Evolutionary conservation across 1,284 basidiomycete genomes (phyloP), one percentile per base, ranked within the genome.

Genomic region (Coniferiporia sulphurascens): DNA sequence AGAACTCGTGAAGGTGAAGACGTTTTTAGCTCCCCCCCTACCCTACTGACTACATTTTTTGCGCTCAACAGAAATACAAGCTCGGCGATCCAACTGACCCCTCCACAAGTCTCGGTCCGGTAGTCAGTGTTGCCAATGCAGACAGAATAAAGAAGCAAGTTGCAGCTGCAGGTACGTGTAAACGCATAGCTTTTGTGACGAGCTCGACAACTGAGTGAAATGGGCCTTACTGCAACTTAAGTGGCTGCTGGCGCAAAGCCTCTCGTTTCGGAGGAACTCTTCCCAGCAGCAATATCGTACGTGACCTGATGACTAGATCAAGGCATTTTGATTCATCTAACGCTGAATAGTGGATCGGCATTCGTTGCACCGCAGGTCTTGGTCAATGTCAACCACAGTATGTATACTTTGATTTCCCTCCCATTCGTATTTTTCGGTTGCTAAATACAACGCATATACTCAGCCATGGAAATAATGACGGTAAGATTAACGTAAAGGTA

Each of bases 391-490:
- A 74, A 94, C 69, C 95, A 98, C 72, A 73, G 89, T 90, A 68
- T 70, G 87, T 79, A n/a, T 17, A 41, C 32, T 43, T 45, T 36
- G 45, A 1, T 6, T 59, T 43, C 35, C 38, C 52, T 38, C 6
- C 27, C 36, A 52, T 48, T 22, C 43, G 56, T 49, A 35, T 58
- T n/a, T 44, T 61, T 61, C 36, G 50, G 43, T 19, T 41, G 48
- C 27, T 27, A 5, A 27, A 27, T 27, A 27, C 1, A 27, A 5
- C 41, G 41, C 15, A 48, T 59, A 27, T 44, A 8, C 41, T 59
- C 22, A 93, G 88, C 79, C 12, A 98, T 98, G 95, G 89, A 92
- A 19, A 77, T 97, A 41, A 97, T 98, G 95, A 91, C 74, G 77
- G 87, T 87, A 66, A 48, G 51, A 13, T 22, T 34, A 19, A 6